Conservation (phyloP, 2,329 filamentous ascomycete species). For the Thyridium curvatum region DNA sequence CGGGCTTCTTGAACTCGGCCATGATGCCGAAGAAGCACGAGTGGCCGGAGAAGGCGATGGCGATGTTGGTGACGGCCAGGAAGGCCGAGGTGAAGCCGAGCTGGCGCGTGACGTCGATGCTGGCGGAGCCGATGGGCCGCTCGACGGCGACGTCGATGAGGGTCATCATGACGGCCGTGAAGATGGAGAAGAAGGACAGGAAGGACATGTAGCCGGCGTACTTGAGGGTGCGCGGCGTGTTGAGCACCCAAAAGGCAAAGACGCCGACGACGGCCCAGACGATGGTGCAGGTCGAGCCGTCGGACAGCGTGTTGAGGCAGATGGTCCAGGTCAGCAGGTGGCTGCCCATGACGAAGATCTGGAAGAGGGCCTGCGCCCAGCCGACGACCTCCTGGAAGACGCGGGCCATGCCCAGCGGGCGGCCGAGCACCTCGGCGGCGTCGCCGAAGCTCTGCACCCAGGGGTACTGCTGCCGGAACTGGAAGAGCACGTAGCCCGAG, state of each 20-base stretch:
- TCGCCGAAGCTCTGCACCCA: conserved; percentile 63
- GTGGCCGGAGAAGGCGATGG: conserved; percentile 61
- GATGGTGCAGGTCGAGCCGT: conserved; percentile 56
- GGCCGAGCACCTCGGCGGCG: conserved; percentile 51
- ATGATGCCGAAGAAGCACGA: conserved; percentile 65
- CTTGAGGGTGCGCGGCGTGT: conserved; percentile 55
- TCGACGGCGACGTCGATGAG: conserved; percentile 54
- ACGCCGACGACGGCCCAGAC: conserved; percentile 56
- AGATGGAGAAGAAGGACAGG: conserved; percentile 49
- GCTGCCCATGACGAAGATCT: conserved; percentile 63
- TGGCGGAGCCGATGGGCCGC: conserved; percentile 25
- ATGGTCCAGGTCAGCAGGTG: conserved; percentile 65
- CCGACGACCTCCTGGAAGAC: conserved; percentile 54
- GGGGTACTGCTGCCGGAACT: conserved; percentile 66
- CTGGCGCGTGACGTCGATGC: conserved; percentile 24
- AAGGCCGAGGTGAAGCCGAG: conserved; percentile 47
- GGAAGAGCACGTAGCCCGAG: conserved; percentile 47
- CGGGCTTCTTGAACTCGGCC: conserved; percentile 55
- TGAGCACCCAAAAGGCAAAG: conserved; percentile 50
- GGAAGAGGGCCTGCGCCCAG: conserved; percentile 51
- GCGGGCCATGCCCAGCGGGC: conserved; percentile 37
- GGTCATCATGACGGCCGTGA: conserved; percentile 55
- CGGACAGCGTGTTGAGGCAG: conserved; percentile 58
- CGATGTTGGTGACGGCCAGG: conserved; percentile 55
- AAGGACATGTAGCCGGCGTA: conserved; percentile 58